Base-by-base conservation (phyloP, 441 rosid genomes). In the Arabidopsis hybrid region DNA sequence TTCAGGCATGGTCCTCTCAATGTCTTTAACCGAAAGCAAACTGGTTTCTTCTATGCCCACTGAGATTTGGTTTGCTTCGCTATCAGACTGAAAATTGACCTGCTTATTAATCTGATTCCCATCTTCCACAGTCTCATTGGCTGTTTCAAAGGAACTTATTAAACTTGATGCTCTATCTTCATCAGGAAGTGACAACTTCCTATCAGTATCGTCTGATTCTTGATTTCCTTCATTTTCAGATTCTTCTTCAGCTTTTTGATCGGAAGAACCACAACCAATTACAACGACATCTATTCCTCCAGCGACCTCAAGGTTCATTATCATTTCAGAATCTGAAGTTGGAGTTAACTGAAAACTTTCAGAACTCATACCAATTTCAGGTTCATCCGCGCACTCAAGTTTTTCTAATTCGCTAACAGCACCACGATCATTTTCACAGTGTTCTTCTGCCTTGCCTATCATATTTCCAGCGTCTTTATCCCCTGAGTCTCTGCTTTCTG, bases 71-170 rank as follows among this genome's bases (percentile, higher is more conserved):
- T 52, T 36, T 2, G 31, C 16, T 73, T 84, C 86, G 46, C 74
- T 88, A 71, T 83, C 83, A 6, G 84, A 71, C 36, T 83, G 84
- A 6, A 74, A 52, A 34, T 8, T 61, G 67, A 80, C 79, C 70
- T 83, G 86, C 43, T 76, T 83, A 51, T 72, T 76, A 12, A 65
- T 73, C 16, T 46, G 61, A 65, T 76, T 76, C 38, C 46, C 77
- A 69, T 67, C 80, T 16, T 82, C 76, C 71, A 57, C 17, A 64
- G 43, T 65, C 59, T 76, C 76, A 12, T 72, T 58, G 51, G 79
- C 74, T 26, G 68, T 67, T 56, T 72, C 80, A 60, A 35, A 63
- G 65, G 83, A 77, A 75, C 66, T 66, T 67, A 74, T 79, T 70
- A 81, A 84, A 29, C 52, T 73, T 70, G 83, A 49, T 26, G 81